A percentile compares a stretch with the other conserved stretches of the same genome.
These are phyloP conservation scores for Claviceps arundinis DNA, from an alignment of 2,329 filamentous ascomycete species.

Conservation along the genomic window DNA sequence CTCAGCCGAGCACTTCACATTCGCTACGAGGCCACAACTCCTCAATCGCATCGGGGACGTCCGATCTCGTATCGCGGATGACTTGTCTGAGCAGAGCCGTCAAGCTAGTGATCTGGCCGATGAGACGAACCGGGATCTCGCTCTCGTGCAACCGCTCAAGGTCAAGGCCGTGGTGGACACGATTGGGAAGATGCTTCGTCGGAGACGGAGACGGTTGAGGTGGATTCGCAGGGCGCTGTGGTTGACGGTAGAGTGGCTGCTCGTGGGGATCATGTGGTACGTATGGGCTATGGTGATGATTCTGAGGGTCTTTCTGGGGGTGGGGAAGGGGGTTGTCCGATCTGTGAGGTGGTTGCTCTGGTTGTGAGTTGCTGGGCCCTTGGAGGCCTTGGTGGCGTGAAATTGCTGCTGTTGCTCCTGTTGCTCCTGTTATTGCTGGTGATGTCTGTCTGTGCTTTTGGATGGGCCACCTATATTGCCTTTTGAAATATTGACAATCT, in stretches of 20 bases:
- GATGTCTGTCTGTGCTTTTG: neutral
- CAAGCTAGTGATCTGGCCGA: constrained; percentile 67
- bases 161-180: constrained; percentile 70
- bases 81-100: constrained; percentile 48
- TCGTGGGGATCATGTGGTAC: constrained; percentile 87
- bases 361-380: constrained; percentile 33
- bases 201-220: constrained; percentile 52
- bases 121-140: constrained; percentile 61
- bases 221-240: constrained; percentile 68
- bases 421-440: neutral
- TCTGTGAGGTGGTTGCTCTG: constrained; percentile 73
- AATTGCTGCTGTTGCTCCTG: too few species aligned
- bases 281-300: constrained; percentile 83
- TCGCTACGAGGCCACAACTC: constrained; percentile 41
- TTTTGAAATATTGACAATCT: neutral
- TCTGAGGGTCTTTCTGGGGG: constrained; percentile 49
- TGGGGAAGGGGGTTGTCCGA: constrained; percentile 44
- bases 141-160: constrained; percentile 61
- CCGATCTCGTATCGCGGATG: constrained; percentile 34
- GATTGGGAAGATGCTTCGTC: constrained; percentile 62
- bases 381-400: too few species aligned
- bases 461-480: neutral
- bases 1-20: constrained; percentile 45
- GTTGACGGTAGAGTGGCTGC: constrained; percentile 72
- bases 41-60: constrained; percentile 33